Base-by-base conservation (phyloP, 2,329 filamentous ascomycete species). In the Cladophialophora chaetospira region DNA sequence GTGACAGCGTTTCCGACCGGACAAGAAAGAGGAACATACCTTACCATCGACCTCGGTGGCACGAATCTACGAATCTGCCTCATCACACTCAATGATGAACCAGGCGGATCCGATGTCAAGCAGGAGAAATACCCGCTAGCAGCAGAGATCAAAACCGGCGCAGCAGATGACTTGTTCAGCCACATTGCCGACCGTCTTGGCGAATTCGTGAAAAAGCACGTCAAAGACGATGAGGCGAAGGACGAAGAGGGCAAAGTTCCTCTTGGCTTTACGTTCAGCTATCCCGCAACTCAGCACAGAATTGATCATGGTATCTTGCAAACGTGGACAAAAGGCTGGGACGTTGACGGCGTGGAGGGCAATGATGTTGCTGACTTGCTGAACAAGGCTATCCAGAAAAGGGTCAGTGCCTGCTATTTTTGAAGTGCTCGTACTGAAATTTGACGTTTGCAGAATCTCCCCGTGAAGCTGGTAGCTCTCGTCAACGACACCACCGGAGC, bases 311-410 rank as follows among this genome's bases (percentile, higher is more conserved):
- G 92, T 65, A 82, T 96, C 35, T 81, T 97, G 57, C 92, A 96
- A 75, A 87, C 91, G 65, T 97, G 93, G 93, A 97, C 93, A 66
- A 97, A 97, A 79, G 93, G 93, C 2, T 97, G 97, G 70, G 92
- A 97, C 70, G 96, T 97, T 72, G 78, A 82, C 6, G 90, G 88
- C n/a, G 89, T 96, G 38, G 90, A 95, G 75, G 91, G 90, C 51
- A 68, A 91, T 45, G 91, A 96, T 67, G 87, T 95, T 11, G 89
- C 93, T 1, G 87, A 87, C 44, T 87, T 92, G 77, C 85, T 96
- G 35, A 87, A 92, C 72, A 82, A 81, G 50, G 89, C 89, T 11
- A 76, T 96, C 40, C 78, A 81, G 58, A 86, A 86, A 72, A 79
- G 85, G 69, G 87, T 88, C 76, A 51, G 68, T 62, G 19, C n/a